Conservation (phyloP, 768 basidiomycete species). For the Tubosaeta sp. region DNA sequence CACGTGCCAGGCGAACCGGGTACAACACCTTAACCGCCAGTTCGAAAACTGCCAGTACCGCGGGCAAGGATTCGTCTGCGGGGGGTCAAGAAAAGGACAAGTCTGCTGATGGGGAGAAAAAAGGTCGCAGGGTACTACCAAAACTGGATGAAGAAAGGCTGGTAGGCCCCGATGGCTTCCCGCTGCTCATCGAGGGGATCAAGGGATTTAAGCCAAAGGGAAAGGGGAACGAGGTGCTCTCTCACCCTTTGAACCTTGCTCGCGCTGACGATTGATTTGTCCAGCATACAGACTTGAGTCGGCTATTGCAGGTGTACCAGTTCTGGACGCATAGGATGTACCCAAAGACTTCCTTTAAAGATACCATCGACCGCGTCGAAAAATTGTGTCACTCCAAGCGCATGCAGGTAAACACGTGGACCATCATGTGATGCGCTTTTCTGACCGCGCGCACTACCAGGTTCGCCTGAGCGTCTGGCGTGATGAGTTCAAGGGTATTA, state of each 20-base stretch:
- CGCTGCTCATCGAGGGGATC: conserved; percentile 67
- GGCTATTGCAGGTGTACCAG: conserved; percentile 81
- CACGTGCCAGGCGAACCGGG: conserved; percentile 20
- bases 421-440: not conserved
- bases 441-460: conserved; percentile 34
- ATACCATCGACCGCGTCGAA: conserved; percentile 84
- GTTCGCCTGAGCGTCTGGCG: conserved; percentile 72
- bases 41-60: conserved; percentile 32
- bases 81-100: conserved; percentile 10
- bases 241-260: not conserved
- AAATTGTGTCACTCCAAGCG: conserved; percentile 81
- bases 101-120: conserved; percentile 25
- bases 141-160: conserved; percentile 76
- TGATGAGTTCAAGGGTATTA: conserved; percentile 55
- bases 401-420: conserved; percentile 62
- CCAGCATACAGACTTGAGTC: conserved; percentile 76
- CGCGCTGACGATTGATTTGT: not conserved
- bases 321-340: conserved; percentile 94
- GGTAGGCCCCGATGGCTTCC: conserved; percentile 72
- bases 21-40: conserved; percentile 46
- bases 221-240: conserved; percentile 84
- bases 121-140: conserved; percentile 33
- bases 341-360: conserved; percentile 82
- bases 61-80: conserved; percentile 9
- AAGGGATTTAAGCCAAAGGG: conserved; percentile 80